phyloP scores from a whole-genome alignment of 306 rosid genomes.

The Castanospermum australe region DNA sequence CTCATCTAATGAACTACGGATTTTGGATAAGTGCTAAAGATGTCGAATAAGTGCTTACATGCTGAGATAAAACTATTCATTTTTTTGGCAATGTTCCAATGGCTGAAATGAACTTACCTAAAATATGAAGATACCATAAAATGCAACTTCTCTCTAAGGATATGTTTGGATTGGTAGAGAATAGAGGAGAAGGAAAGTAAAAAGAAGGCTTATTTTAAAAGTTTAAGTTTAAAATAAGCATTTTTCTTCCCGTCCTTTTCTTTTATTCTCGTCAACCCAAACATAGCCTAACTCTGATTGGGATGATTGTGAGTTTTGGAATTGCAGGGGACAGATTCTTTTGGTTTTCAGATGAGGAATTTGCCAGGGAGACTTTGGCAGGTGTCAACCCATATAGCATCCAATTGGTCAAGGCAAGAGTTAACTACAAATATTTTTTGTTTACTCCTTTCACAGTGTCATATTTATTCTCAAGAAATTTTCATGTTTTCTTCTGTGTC shows the following conservation, averaged over 20 bases:
- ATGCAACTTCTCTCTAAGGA: neutral
- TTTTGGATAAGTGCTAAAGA: neutral
- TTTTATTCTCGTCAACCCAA: too few species aligned
- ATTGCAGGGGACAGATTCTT: constrained; percentile 72
- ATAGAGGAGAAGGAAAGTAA: too few species aligned
- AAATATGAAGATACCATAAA: neutral
- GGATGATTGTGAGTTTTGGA: neutral
- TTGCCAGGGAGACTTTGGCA: constrained; percentile 58
- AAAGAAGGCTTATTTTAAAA: too few species aligned
- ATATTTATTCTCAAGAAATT: neutral
- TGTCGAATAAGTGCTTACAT: neutral
- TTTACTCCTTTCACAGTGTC: neutral
- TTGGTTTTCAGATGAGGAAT: constrained; percentile 79
- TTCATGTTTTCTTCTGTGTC: neutral
- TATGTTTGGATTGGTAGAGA: too few species aligned
- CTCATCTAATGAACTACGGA: neutral
- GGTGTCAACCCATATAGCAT: constrained; percentile 50
- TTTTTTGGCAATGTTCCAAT: too few species aligned
- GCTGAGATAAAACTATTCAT: too few species aligned
- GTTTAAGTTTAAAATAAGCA: too few species aligned
- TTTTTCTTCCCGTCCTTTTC: too few species aligned
- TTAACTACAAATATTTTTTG: neutral
- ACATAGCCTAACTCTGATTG: too few species aligned
- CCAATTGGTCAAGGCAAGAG: constrained; percentile 41
- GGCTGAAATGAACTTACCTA: neutral